Conservation (phyloP, 805 yeast genomes). For the Tetrapisispora namnaoensis region DNA sequence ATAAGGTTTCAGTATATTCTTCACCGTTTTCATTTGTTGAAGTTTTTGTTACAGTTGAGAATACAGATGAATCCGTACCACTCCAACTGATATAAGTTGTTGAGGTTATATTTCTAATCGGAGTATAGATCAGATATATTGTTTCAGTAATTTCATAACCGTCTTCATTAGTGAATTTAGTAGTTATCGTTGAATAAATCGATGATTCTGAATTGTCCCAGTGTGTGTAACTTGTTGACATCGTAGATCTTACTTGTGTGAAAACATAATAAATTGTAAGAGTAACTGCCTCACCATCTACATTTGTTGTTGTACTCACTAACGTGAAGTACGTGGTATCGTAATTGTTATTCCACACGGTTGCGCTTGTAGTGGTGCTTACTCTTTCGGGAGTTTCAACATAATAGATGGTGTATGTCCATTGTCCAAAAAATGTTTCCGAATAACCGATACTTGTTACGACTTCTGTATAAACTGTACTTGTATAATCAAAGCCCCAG, state of each 20-base stretch:
- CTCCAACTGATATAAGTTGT: slow-evolving; percentile 1
- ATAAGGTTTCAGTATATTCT: slow-evolving; percentile 5
- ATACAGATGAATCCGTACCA: slow-evolving; percentile 1
- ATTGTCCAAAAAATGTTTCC: neutral
- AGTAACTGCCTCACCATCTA: slow-evolving; percentile 4
- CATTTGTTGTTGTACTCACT: slow-evolving; percentile 4
- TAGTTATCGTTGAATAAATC: neutral
- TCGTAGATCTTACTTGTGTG: neutral
- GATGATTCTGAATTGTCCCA: neutral
- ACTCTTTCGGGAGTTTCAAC: neutral
- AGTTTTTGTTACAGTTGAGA: slow-evolving; percentile 3
- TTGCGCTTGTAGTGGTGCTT: neutral
- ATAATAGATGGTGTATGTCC: neutral
- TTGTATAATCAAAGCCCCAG: neutral
- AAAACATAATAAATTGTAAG: neutral
- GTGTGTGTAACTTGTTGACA: neutral
- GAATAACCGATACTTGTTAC: neutral
- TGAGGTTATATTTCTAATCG: neutral
- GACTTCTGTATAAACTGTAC: neutral
- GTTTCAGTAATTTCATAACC: neutral
- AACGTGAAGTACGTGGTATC: slow-evolving; percentile 4
- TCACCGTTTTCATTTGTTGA: slow-evolving; percentile 5
- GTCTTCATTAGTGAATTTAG: neutral
- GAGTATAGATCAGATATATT: slow-evolving; percentile 7
- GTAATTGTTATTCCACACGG: neutral